Evolutionary conservation across 176 grass and related monocot species (phyloP), one percentile per base, ranked within the genome.

Genomic region (Zoysia japonica): DNA sequence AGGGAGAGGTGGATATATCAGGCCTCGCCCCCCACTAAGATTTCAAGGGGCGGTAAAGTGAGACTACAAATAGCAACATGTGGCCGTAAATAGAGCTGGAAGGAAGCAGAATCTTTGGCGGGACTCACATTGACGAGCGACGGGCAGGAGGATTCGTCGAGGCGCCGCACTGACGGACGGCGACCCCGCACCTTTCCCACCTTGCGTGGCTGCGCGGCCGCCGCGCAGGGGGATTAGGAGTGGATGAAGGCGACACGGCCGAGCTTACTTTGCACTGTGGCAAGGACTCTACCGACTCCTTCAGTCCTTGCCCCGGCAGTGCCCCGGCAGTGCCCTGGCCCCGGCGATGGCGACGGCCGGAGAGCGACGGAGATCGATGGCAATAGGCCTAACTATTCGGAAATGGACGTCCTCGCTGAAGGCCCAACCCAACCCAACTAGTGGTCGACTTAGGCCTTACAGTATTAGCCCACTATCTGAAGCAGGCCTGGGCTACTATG

Each of bases 71-170:
- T 13, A 44, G 62, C 53, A 68, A 10, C 2, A 6, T 61, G 84
- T 75, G 63, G 62, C 71, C 14, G 47, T 0, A 12, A 52, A 42
- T 3, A 50, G 55, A 75, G 37, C 51, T 70, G 47, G 19, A 14
- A 5, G 45, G 63, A 56, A 15, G 38, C 11, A 69, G 63, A 61
- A 75, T 62, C 85, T 86, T 52, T 13, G 67, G 67, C n/a, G 77
- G n/a, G 4, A 28, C 70, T 61, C 45, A 67, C 50, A 11, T 13
- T 50, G 77, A 74, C 10, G 50, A 49, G 43, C 14, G 1, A 60
- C 15, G 47, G 42, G 54, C 53, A 60, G 51, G 54, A 47, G 52
- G 79, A 62, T 42, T 61, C 43, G 38, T 37, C 9, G 63, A 80
- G 38, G 39, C 47, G 54, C 71, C 63, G 9, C 9, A 17, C 52